Evolutionary conservation across 1,284 basidiomycete species (phyloP), one percentile per base, ranked within the genome.

Genomic region (Sparassis latifolia): DNA sequence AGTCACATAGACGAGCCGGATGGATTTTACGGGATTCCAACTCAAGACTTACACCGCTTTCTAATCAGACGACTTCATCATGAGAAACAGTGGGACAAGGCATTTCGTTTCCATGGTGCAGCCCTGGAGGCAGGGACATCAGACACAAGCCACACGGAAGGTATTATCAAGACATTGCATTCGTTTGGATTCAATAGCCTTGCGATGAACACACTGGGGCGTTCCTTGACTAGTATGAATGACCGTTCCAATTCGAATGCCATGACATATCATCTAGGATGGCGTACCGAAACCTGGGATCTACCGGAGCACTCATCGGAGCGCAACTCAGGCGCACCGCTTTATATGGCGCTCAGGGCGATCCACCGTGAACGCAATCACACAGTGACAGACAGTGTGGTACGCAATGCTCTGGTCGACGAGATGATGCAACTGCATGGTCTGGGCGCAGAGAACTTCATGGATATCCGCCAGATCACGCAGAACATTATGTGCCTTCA

Each of bases 1-100:
- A 85, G 83, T 55, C 90, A 92, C 62, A 92, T 99, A 52, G 93
- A 97, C 62, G 96, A 99, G 62, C 95, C 95, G 0, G 96, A 99
- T 61, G 93, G 96, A 1, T 99, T 99, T 66, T 99, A 99, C 66
- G 93, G 92, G 2, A 92, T 98, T 54, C 77, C 84, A 54, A 79
- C 84, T n/a, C 66, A 73, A 28, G 82, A 98, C 60, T 77, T 91
- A 10, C 78, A 81, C 31, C 77, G 82, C 41, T 87, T 93, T 51
- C 76, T 98, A 35, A 75, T 94, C 42, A 86, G 83, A 54, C 82
- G 92, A 3, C 86, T 96, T 52, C 88, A 92, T 58, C 96, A 99
- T 59, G 97, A 99, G 66, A 79, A 84, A 9, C 86, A 94, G 61
- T 97, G 94, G 86, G 83, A 88, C 38, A 88, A 88, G 59, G 92